Conservation (phyloP, 768 basidiomycete genomes). For the Boletus tomentosulus region DNA sequence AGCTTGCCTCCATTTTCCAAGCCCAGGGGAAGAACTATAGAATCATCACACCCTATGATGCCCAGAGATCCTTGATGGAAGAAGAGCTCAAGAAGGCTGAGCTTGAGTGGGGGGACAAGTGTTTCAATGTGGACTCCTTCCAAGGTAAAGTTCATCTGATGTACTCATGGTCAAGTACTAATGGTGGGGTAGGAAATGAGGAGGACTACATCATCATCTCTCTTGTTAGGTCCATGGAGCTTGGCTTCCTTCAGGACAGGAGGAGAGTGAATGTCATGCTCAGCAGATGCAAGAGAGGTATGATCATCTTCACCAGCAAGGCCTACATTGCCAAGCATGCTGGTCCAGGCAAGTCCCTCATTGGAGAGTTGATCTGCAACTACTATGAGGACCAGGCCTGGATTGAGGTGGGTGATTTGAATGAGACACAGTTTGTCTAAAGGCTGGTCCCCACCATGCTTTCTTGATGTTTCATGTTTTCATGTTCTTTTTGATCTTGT, state of each 20-base stretch:
- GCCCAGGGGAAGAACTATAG: conserved; percentile 45
- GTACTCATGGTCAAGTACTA: not conserved
- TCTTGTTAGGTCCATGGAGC: conserved; percentile 53
- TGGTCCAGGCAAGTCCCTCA: conserved; percentile 41
- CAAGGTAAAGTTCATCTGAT: conserved; percentile 50
- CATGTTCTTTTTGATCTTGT: not conserved
- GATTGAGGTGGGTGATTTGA: conserved; percentile 33
- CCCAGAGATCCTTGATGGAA: conserved; percentile 61
- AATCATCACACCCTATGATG: conserved; percentile 82
- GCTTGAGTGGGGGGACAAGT: conserved; percentile 61
- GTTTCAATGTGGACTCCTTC: conserved; percentile 77
- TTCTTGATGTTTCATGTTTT: not conserved
- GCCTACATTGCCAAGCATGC: conserved; percentile 58
- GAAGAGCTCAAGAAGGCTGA: conserved; percentile 43
- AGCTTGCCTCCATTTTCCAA: conserved; percentile 56
- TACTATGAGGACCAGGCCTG: conserved; percentile 34
- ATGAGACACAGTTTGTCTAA: conserved; percentile 16
- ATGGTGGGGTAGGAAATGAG: conserved; percentile 62
- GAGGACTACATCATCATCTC: conserved; percentile 75
- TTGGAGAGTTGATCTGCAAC: conserved; percentile 35
- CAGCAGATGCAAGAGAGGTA: conserved; percentile 70
- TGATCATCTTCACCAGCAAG: conserved; percentile 67
- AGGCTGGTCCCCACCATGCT: not conserved
- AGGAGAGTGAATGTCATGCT: conserved; percentile 87
- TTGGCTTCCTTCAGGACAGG: conserved; percentile 65